phyloP scores from a whole-genome alignment of 2,329 filamentous ascomycete species.

The Coleophoma crateriformis region DNA sequence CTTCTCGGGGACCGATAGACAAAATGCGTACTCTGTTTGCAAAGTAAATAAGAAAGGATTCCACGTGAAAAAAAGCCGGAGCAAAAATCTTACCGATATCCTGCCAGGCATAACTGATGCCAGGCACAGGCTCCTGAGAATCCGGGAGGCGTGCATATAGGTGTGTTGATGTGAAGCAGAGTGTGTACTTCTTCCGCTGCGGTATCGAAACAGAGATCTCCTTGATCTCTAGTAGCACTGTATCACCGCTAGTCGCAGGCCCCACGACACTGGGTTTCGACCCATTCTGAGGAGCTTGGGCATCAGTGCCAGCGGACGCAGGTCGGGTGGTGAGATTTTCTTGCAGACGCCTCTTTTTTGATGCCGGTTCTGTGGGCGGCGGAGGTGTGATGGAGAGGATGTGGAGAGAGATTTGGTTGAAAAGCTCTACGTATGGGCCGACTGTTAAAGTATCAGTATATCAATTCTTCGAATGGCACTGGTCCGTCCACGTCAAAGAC shows the following conservation, averaged over 20 bases:
- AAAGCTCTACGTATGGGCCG: conserved; percentile 25
- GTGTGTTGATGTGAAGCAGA: conserved; percentile 55
- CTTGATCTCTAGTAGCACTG: conserved; percentile 53
- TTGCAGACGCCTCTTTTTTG: conserved; percentile 26
- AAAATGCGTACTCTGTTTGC: conserved; percentile 52
- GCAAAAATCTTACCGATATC: conserved; percentile 45
- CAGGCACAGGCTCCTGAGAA: conserved; percentile 44
- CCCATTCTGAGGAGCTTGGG: background rate
- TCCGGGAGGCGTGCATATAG: conserved; percentile 51
- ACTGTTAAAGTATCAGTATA: conserved; percentile 7
- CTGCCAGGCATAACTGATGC: conserved; percentile 53
- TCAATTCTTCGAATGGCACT: background rate
- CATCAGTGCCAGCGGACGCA: conserved; percentile 11
- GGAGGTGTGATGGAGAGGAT: conserved; percentile 13
- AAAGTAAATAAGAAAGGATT: no score
- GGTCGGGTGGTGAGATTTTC: conserved; percentile 17
- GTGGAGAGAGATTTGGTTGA: conserved; percentile 27
- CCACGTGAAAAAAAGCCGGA: no score
- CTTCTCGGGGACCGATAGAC: conserved; percentile 60
- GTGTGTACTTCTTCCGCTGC: conserved; percentile 62
- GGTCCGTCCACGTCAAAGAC: background rate
- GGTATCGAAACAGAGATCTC: conserved; percentile 64
- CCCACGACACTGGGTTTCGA: conserved; percentile 2
- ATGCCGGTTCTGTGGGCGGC: conserved; percentile 16
- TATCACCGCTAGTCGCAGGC: conserved; percentile 34